phyloP scores from a whole-genome alignment of 805 yeast genomes.

The Cyberlindnera maritima region DNA sequence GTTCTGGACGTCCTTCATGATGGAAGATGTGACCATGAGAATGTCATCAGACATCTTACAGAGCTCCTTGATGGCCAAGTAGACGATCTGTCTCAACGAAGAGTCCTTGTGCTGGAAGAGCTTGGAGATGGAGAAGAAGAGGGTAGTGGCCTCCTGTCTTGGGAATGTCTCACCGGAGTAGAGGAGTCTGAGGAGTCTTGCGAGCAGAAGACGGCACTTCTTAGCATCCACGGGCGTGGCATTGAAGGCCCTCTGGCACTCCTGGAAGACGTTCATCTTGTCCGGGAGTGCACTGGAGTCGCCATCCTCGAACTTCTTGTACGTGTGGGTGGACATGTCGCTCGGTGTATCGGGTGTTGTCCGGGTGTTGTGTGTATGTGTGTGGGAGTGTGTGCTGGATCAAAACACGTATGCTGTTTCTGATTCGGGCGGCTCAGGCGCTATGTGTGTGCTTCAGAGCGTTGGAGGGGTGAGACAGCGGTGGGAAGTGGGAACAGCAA shows the following conservation, averaged over 20 bases:
- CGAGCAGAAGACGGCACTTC: conserved; percentile 78
- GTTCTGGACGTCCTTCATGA: conserved; percentile 95
- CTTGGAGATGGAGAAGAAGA: conserved; percentile 92
- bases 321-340: conserved; percentile 75
- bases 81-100: conserved; percentile 87
- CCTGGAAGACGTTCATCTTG: conserved; percentile 96
- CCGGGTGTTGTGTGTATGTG: not conserved
- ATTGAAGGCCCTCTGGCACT: conserved; percentile 89
- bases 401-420: conserved; percentile 6
- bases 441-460: too few species aligned
- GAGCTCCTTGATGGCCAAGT: conserved; percentile 90
- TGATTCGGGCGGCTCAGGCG: not conserved
- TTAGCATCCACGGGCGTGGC: conserved; percentile 86
- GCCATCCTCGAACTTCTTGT: conserved; percentile 79
- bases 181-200: conserved; percentile 78
- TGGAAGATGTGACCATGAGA: conserved; percentile 95
- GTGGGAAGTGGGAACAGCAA: not conserved
- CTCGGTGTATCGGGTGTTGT: not conserved
- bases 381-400: not conserved
- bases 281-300: conserved; percentile 74
- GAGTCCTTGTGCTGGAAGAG: conserved; percentile 90
- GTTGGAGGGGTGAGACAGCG: too few species aligned
- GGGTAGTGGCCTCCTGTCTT: conserved; percentile 81
- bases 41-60: conserved; percentile 84
- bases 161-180: conserved; percentile 88